Evolutionary conservation across 805 yeast species (phyloP), one percentile per base, ranked within the genome.

Genomic region (Hanseniaspora meyeri): DNA sequence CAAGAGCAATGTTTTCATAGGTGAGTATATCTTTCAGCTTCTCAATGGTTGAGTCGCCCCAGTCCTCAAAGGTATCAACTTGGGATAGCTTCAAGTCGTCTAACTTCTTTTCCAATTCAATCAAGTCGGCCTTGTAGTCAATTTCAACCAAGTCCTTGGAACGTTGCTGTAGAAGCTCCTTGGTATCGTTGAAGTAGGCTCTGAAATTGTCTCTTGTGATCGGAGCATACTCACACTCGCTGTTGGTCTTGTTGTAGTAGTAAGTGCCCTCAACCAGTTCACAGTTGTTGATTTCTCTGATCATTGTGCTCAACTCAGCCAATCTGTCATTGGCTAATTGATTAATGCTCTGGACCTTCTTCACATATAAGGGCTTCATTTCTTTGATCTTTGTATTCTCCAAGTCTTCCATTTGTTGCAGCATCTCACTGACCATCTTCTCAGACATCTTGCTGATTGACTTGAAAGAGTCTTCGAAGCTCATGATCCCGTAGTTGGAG

Each of bases 11-110:
- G 37, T 56, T 51, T 39, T 56, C 46, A 20, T 71, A 70, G 52
- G 81, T 76, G 64, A 85, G 74, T 58, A 79, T 76, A 53, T 77
- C 77, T 8, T 85, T 77, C 69, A 82, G 84, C 61, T 83, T 87
- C 61, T 71, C 75, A 55, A 84, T 74, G 32, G 85, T 74, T 7
- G 80, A 77, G 55, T 84, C 89, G 6, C 83, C 81, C 73, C 85
- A 85, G 59, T 85, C 85, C 66, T 85, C 90, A 64, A 82, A 76
- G 0, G 82, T 75, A 60, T 85, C 90, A 54, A 84, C 74, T 39
- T 82, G 75, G 20, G 70, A 65, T 20, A 70, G 65, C 63, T 78
- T 74, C 37, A 72, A 67, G 1, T 64, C 63, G 32, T 73, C 69
- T 11, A 72, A 69, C 7, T 66, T 68, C 3, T 67, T 62, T 43